Evolutionary conservation across 345 rosid species (phyloP).

Genomic region (Ceriops zippeliana): DNA sequence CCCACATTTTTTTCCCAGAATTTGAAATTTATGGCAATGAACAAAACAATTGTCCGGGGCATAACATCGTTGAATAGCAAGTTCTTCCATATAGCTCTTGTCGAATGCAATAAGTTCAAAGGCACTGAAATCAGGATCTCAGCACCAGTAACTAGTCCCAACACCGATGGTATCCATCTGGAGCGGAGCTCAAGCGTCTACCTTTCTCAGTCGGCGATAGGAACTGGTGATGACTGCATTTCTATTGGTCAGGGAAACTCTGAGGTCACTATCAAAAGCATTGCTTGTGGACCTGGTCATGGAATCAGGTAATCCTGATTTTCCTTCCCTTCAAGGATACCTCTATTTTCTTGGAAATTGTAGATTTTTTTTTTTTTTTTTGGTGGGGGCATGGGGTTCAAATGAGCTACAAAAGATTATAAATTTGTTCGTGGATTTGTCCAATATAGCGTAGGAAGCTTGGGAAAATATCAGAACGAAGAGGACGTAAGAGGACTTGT

Average conservation of each 20-base stretch:
- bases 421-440: neutral
- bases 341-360: too few relatives aligned
- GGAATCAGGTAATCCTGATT: constrained; percentile 35
- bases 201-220: constrained; percentile 11
- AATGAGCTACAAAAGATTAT: too few relatives aligned
- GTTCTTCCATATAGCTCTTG: constrained; percentile 58
- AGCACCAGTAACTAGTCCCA: constrained; percentile 42
- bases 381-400: too few relatives aligned
- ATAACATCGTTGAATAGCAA: constrained; percentile 60
- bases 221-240: constrained; percentile 31
- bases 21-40: constrained; percentile 38
- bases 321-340: neutral
- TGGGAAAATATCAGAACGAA: constrained; percentile 49
- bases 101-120: constrained; percentile 49
- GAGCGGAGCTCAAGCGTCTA: constrained; percentile 28
- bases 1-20: constrained; percentile 27
- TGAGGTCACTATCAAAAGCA: constrained; percentile 22
- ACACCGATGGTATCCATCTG: constrained; percentile 49
- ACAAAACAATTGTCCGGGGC: neutral
- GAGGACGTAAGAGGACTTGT: constrained; percentile 45
- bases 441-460: constrained; percentile 52
- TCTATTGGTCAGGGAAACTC: constrained; percentile 29
- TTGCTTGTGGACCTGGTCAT: neutral
- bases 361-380: too few relatives aligned
- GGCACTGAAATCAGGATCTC: constrained; percentile 31